Conservation (phyloP, 805 yeast genomes). For the Jamesozyma lodderae region DNA sequence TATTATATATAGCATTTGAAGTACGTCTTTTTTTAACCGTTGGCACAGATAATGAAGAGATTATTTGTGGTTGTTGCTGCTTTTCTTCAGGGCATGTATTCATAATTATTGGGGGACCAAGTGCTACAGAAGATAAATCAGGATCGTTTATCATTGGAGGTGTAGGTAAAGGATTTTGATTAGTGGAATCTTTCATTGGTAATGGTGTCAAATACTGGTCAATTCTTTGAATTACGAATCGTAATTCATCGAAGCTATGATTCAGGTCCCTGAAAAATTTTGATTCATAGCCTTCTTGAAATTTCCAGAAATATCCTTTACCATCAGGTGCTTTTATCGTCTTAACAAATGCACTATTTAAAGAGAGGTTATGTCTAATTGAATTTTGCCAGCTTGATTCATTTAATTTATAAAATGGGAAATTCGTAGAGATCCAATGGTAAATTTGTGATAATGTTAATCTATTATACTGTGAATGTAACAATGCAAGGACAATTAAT, state of each 20-base stretch:
- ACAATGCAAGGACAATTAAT: conserved; percentile 84
- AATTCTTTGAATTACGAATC: conserved; percentile 8
- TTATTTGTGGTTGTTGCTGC: too few species aligned
- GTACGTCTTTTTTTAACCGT: conserved; percentile 3
- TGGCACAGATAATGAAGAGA: neutral
- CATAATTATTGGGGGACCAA: neutral
- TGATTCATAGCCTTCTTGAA: conserved; percentile 63
- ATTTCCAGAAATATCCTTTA: conserved; percentile 79
- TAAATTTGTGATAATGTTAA: conserved; percentile 76
- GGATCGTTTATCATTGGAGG: conserved; percentile 3
- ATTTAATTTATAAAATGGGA: conserved; percentile 66
- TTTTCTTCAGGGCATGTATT: neutral
- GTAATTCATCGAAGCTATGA: conserved; percentile 10
- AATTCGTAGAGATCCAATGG: conserved; percentile 81
- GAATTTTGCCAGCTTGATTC: conserved; percentile 97
- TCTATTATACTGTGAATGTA: conserved; percentile 64
- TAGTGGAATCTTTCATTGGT: neutral
- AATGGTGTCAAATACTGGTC: conserved; percentile 5
- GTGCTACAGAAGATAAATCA: neutral
- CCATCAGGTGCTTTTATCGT: conserved; percentile 80
- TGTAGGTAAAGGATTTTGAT: conserved; percentile 3
- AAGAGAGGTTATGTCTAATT: conserved; percentile 86
- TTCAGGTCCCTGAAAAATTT: conserved; percentile 53
- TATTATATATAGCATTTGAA: conserved; percentile 8
- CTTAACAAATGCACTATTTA: conserved; percentile 85